Conservation (phyloP, 768 basidiomycete species). For the Leccinellum luteum region DNA sequence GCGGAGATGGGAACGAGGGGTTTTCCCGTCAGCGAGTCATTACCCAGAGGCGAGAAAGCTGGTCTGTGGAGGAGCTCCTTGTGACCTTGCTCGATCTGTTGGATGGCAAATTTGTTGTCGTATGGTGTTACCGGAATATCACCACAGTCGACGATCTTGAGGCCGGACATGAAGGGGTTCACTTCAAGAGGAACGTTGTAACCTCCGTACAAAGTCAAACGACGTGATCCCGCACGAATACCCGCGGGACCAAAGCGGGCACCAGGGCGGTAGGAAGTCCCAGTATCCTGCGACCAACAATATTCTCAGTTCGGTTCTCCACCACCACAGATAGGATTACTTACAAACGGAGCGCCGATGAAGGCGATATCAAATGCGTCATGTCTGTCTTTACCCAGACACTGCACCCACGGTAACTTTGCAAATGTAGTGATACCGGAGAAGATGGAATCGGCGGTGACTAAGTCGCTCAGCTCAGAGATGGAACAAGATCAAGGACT, state of each 20-base stretch:
- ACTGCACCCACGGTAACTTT: slow-evolving; percentile 80
- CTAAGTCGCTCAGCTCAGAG: slow-evolving; percentile 31
- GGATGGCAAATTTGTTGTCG: slow-evolving; percentile 69
- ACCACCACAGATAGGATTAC: slow-evolving; percentile 15
- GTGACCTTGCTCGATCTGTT: slow-evolving; percentile 74
- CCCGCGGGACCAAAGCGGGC: slow-evolving; percentile 86
- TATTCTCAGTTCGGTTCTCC: background rate
- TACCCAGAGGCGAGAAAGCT: slow-evolving; percentile 59
- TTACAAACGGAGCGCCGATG: slow-evolving; percentile 74
- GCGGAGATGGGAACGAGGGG: slow-evolving; percentile 55
- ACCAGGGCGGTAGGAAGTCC: slow-evolving; percentile 76
- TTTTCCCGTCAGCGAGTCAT: slow-evolving; percentile 58
- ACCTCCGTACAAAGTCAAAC: slow-evolving; percentile 71
- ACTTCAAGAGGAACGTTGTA: slow-evolving; percentile 74
- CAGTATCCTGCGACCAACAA: slow-evolving; percentile 55
- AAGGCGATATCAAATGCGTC: slow-evolving; percentile 76
- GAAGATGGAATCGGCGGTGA: slow-evolving; percentile 77
- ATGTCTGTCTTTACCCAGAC: slow-evolving; percentile 61
- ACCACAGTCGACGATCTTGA: slow-evolving; percentile 73
- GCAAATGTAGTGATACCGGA: slow-evolving; percentile 85
- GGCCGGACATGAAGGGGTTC: slow-evolving; percentile 68
- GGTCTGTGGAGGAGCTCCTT: slow-evolving; percentile 64
- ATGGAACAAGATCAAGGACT: background rate
- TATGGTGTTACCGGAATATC: slow-evolving; percentile 79
- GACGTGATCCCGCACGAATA: slow-evolving; percentile 75